These are phyloP conservation scores for Aspergillus heteromorphus DNA, from an alignment of 495 filamentous ascomycete genomes.

Conservation along the genomic window DNA sequence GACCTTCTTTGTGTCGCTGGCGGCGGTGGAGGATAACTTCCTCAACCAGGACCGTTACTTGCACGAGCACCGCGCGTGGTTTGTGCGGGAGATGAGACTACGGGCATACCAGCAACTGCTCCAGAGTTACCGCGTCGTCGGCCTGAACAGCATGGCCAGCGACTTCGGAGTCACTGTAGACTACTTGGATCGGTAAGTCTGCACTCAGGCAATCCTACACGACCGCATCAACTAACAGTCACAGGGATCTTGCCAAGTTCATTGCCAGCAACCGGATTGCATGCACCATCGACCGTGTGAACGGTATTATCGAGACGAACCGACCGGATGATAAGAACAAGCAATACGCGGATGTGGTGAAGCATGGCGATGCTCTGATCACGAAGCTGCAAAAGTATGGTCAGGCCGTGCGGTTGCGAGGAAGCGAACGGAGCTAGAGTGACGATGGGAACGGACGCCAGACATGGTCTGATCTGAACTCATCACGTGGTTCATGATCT, in stretches of 20 bases:
- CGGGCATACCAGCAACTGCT: conserved; percentile 93
- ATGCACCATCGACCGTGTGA: conserved; percentile 95
- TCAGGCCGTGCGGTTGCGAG: conserved; percentile 87
- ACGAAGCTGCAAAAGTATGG: conserved; percentile 99
- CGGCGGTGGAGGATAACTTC: conserved; percentile 90
- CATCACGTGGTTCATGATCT: conserved; percentile 1
- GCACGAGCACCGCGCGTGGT: conserved; percentile 90
- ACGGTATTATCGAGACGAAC: conserved; percentile 96
- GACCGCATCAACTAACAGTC: conserved; percentile 12
- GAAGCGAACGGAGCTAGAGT: conserved; percentile 73
- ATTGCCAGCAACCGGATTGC: conserved; percentile 91
- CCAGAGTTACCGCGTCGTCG: conserved; percentile 97
- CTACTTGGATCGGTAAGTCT: conserved; percentile 78
- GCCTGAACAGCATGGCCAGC: conserved; percentile 87
- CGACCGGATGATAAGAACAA: conserved; percentile 98
- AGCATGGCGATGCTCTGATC: conserved; percentile 93
- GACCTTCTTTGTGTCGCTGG: conserved; percentile 84
- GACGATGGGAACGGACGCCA: conserved; percentile 1
- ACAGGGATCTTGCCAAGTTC: conserved; percentile 92
- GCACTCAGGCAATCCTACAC: neutral
- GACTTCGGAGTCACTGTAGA: conserved; percentile 96
- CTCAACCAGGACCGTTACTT: conserved; percentile 89
- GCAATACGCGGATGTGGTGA: conserved; percentile 95
- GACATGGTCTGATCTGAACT: neutral
- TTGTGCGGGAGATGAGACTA: conserved; percentile 94